Percentiles rank a stretch among this genome's conserved stretches.
These are phyloP conservation scores for Aristolochia californica DNA, from an alignment of 164 flowering plant genomes.

Conservation along the genomic window DNA sequence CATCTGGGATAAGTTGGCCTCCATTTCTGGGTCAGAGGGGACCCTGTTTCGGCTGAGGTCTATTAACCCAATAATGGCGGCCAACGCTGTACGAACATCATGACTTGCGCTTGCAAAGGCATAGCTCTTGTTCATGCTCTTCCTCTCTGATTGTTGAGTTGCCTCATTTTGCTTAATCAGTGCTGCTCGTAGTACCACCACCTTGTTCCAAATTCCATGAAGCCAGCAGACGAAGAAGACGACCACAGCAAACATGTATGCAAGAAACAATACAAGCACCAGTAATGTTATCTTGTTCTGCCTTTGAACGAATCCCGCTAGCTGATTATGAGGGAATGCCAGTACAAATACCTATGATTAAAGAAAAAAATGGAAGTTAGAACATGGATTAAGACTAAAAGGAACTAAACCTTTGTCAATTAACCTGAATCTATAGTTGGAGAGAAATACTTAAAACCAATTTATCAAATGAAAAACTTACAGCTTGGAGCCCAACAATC, in stretches of 20 bases:
- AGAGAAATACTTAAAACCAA: no score
- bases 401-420: not conserved
- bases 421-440: no score
- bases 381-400: not conserved
- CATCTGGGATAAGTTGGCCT: constrained; percentile 35
- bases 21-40: constrained; percentile 27
- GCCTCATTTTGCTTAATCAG: constrained; percentile 70
- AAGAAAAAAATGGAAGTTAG: not conserved
- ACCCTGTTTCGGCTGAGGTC: constrained; percentile 18
- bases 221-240: constrained; percentile 18
- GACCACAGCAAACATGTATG: constrained; percentile 14
- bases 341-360: constrained; percentile 31
- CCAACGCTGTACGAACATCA: constrained; percentile 62
- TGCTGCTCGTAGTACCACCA: constrained; percentile 28
- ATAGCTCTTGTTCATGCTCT: constrained; percentile 58
- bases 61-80: constrained; percentile 47
- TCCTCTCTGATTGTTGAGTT: constrained; percentile 77
- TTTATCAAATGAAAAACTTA: constrained; percentile 12
- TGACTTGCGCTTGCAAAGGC: constrained; percentile 80
- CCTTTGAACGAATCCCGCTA: constrained; percentile 14
- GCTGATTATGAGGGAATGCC: constrained; percentile 22
- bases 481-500: constrained; percentile 37
- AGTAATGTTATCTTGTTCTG: constrained; percentile 10
- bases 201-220: constrained; percentile 27
- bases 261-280: constrained; percentile 20